These are phyloP conservation scores for Cercospora sp. DNA, from an alignment of 2,329 filamentous ascomycete genomes.

Conservation along the genomic window DNA sequence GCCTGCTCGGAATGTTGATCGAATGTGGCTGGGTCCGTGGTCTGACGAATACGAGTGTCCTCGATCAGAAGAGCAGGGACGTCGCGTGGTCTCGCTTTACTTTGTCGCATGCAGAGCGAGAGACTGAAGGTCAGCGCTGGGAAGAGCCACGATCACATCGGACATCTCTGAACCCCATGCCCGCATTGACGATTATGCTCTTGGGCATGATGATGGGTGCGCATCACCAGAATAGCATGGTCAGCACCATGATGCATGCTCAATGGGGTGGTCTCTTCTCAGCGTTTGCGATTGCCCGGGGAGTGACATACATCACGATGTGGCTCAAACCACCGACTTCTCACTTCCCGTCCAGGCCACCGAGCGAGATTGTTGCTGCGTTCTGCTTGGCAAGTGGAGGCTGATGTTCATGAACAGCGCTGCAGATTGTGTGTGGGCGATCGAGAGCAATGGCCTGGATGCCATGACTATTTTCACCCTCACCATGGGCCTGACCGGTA, in stretches of 20 bases:
- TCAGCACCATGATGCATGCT: constrained; percentile 87
- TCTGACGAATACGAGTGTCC: constrained; percentile 58
- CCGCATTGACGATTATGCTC: constrained; percentile 80
- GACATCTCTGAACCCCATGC: constrained; percentile 84
- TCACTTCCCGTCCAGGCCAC: constrained; percentile 77
- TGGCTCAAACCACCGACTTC: constrained; percentile 81
- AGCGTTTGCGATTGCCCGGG: constrained; percentile 76
- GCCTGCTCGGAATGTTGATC: constrained; percentile 58
- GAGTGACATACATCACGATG: constrained; percentile 74
- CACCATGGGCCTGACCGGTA: constrained; percentile 76
- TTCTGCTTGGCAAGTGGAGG: constrained; percentile 85
- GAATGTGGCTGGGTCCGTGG: constrained; percentile 59
- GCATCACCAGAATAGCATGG: constrained; percentile 80
- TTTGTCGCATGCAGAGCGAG: neutral
- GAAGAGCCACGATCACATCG: constrained; percentile 66
- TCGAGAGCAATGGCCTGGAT: constrained; percentile 75
- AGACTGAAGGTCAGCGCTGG: constrained; percentile 48
- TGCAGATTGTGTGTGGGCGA: constrained; percentile 72
- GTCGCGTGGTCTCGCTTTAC: constrained; percentile 30
- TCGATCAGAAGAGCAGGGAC: constrained; percentile 43
- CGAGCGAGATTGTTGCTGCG: constrained; percentile 81
- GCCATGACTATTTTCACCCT: constrained; percentile 94
- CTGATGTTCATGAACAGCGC: constrained; percentile 91
- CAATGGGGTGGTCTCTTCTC: constrained; percentile 89
- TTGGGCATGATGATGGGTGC: constrained; percentile 94